Base-by-base conservation (phyloP, 2,329 filamentous ascomycete genomes). In the Aspergillus calidoustus region DNA sequence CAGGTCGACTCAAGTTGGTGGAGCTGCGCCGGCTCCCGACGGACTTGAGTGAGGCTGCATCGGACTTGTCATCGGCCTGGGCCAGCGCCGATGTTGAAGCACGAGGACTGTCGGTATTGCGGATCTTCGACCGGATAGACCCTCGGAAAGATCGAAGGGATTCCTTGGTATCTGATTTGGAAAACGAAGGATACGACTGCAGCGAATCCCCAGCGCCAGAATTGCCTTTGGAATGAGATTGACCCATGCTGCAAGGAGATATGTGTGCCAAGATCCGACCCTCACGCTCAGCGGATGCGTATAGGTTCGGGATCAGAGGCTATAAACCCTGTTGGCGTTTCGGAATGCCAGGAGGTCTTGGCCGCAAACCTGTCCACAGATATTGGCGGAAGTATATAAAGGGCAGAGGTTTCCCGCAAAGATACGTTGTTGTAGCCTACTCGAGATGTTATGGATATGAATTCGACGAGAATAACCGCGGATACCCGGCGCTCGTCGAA, bases 151-250 rank as follows among this genome's bases (percentile, higher is more conserved):
- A 97, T 67, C 93, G 90, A 34, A 90, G 87, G 7, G 93, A 97
- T 68, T 97, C 93, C 76, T 93, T 94, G 30, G 94, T 98, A 75
- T 98, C 94, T 60, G 93, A 92, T 75, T 91, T 90, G 80, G 89
- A 91, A 76, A 98, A 94, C 30, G 94, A 97, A 30, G 93, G 94
- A 77, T 95, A 96, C 31, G 92, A 91, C 77, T 92, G 90, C 62
- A 97, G 82, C 64, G 86, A 83, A 43, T 91, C 87, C 66, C 79
- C 77, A 55, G 83, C 82, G 70, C 83, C 85, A 72, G 86, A 84
- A 63, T 79, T 81, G 70, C 80, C 79, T 72, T 83, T 83, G 69
- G 81, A 83, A 75, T 82, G 81, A 73, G 81, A 79, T 74, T 83
- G 80, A 73, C 81, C 81, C 81, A 83, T 82, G 67, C 76, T 70